Base-by-base conservation (phyloP, 2,329 filamentous ascomycete genomes). In the Drechslerella dactyloides region DNA sequence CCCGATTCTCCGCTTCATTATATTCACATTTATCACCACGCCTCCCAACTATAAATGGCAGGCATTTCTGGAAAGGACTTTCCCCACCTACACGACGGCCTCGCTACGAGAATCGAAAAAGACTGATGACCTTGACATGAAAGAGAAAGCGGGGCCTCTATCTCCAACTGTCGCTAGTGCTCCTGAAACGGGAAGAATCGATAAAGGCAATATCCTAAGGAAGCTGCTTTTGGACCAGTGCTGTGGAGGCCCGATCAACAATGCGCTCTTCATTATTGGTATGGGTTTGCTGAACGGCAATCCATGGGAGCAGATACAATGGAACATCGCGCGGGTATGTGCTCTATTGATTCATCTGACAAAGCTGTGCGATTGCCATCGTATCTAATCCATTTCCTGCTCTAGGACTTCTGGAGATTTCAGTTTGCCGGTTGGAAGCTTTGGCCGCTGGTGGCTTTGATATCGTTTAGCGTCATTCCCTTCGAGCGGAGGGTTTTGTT, bases 31-130 rank as follows among this genome's bases (percentile, higher is more conserved):
- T 62, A 78, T 86, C 46, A 83, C 83, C 2, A 82, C 84, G 1
- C 85, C 85, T 5, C 82, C 85, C 56, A 86, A 85, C 73, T 86
- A 84, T 75, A 78, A 84, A 62, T 87, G 85, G 85, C 84, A 87
- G 74, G 81, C 83, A 61, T 81, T 81, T 30, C 81, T 86, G 30
- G 85, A 86, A 77, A 79, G 80, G 21, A 81, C 77, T 8, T 85
- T 85, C 62, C 85, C 85, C 0, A 83, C 83, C 0, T 81, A 82
- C 73, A 63, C 66, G 46, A 23, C 59, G n/a, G 35, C 48, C 11
- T 59, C 61, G 5, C 57, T 19, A 21, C 50, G 56, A 52, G 59
- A 60, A n/a, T 54, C 52, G 2, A 70, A 70, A 19, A 70, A 70
- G 56, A 70, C 66, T 3, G 66, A 70, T 59, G 66, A 70, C 33